Evolutionary conservation across 1,284 basidiomycete genomes (phyloP), one percentile per base, ranked within the genome.

Genomic region (Taiwanofungus camphoratus): DNA sequence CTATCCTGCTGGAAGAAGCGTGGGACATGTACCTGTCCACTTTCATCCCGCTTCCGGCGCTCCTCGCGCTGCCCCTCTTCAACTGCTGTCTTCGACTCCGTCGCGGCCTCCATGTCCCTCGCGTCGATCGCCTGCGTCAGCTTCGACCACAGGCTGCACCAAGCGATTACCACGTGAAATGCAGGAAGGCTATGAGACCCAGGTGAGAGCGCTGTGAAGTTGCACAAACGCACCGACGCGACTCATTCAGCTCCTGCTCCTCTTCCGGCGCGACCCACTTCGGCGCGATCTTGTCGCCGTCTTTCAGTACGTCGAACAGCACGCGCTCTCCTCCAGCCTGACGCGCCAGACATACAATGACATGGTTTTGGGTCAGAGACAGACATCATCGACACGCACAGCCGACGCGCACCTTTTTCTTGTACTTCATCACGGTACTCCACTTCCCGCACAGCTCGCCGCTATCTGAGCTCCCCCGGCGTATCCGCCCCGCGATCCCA

Each of bases 51-150:
- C 60, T 71, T 68, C 53, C 75, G 77, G n/a, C 89, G 81, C 37
- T 79, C 66, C 53, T 94, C 89, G 39, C 95, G 76, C 65, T 99
- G 95, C 22, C 81, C 82, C 56, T 97, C 93, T 68, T 99, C 95
- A 2, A 99, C 92, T 11, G 75, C 76, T 0, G 81, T 79, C 73
- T 99, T 99, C 36, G 88, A 88, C 31, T 82, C 79, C 7, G 94
- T 97, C 9, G 96, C 96, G 19, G 82, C 86, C 56, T 93, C 91
- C 86, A 98, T 93, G 62, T 99, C 91, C 58, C 87, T 90, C 34
- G 72, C 70, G 40, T 77, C 67, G 65, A 99, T 98, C 15, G 94
- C 96, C 19, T 78, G 71, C 13, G 95, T 99, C 32, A 99, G 73
- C 43, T 83, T 77, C 30, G 71, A 60, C 95, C 95, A 99, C 39